A percentile compares a stretch with the other conserved stretches of the same genome.
These are phyloP conservation scores for Planoprotostelium fungivorum DNA, from an alignment of 78 protist species.

Conservation along the genomic window DNA sequence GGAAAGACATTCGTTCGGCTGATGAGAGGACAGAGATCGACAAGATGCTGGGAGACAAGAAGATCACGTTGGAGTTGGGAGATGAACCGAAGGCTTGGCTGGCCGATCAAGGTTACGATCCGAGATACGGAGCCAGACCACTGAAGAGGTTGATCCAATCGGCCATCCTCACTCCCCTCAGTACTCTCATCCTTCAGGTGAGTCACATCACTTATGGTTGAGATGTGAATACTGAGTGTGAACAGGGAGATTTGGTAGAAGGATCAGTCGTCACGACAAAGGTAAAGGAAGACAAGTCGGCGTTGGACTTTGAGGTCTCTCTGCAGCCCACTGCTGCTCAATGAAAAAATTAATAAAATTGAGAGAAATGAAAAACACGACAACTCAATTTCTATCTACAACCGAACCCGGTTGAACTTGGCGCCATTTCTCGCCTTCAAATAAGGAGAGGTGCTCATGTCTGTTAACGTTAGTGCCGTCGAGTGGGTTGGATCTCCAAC, in stretches of 20 bases:
- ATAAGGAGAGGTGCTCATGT: neutral
- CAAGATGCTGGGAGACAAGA: constrained; percentile 61
- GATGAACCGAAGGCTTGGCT: constrained; percentile 45
- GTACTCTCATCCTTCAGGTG: constrained; percentile 39
- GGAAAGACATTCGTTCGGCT: no score
- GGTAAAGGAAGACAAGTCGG: no score
- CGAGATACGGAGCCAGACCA: constrained; percentile 96
- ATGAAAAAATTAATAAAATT: no score
- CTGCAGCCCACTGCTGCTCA: no score
- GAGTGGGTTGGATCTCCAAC: neutral
- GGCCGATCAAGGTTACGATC: constrained; percentile 74
- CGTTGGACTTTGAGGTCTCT: no score
- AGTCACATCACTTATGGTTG: no score
- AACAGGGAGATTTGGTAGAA: no score
- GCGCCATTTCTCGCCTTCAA: neutral
- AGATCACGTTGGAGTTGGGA: constrained; percentile 50
- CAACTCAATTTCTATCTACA: no score
- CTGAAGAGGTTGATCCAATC: constrained; percentile 80
- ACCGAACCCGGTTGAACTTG: neutral
- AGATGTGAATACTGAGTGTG: no score
- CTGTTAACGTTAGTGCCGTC: neutral
- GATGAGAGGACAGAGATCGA: constrained; percentile 6
- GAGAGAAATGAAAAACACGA: no score
- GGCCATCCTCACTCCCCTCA: constrained; percentile 76
- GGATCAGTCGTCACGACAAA: no score